phyloP scores from a whole-genome alignment of 2,329 filamentous ascomycete species.

The Diatrype stigma region DNA sequence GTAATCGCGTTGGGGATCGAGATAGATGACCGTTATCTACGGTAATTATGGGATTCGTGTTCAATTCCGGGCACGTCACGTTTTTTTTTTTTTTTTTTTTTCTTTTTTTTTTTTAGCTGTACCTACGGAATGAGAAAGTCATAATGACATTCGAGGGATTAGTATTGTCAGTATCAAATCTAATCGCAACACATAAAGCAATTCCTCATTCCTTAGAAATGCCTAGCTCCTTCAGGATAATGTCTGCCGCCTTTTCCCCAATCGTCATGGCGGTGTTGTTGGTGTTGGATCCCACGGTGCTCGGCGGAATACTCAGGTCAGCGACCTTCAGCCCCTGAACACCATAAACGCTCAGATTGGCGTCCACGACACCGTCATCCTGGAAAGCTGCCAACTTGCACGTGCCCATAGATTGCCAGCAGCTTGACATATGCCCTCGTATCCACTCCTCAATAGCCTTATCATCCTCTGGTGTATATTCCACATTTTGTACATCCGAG shows the following conservation, averaged over 20 bases:
- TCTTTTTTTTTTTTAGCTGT: no score
- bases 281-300: constrained; percentile 41
- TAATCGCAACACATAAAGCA: no score
- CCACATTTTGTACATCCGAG: constrained; percentile 32
- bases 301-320: constrained; percentile 31
- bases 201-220: no score
- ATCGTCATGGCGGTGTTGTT: constrained; percentile 39
- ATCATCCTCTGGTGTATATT: constrained; percentile 45
- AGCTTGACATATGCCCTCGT: constrained; percentile 33
- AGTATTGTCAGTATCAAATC: no score
- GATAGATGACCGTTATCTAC: no score
- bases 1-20: no score
- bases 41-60: no score
- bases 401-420: constrained; percentile 42
- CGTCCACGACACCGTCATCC: constrained; percentile 39
- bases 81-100: no score
- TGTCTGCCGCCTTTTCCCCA: constrained; percentile 31
- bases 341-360: constrained; percentile 38
- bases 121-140: no score
- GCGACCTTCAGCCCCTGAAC: constrained; percentile 22
- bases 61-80: no score
- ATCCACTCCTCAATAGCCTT: constrained; percentile 40
- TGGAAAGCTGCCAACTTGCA: constrained; percentile 41
- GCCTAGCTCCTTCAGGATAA: constrained; percentile 10
- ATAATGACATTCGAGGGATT: no score